Conservation (phyloP, 2,329 filamentous ascomycete species). For the Zasmidium citrigriseum region DNA sequence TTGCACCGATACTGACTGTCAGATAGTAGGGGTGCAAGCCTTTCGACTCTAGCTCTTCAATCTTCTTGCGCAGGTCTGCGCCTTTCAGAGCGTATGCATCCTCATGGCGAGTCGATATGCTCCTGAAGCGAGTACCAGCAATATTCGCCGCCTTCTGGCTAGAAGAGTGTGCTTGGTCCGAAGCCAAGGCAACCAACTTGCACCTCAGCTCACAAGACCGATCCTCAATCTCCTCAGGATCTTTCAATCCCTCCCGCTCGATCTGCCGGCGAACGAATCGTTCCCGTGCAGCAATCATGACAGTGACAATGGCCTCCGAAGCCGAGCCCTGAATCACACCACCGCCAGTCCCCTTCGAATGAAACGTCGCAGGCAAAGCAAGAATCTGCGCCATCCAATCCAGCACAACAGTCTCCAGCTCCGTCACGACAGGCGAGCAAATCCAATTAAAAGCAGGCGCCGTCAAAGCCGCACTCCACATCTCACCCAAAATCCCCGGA, state of each 20-base stretch:
- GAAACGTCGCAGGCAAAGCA: conserved; percentile 70
- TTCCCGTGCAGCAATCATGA: conserved; percentile 85
- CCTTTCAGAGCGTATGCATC: conserved; percentile 73
- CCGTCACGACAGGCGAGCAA: conserved; percentile 86
- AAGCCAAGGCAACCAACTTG: conserved; percentile 77
- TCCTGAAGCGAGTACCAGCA: conserved; percentile 77
- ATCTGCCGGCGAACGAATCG: conserved; percentile 67
- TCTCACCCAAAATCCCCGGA: conserved; percentile 84
- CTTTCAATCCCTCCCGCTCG: conserved; percentile 46
- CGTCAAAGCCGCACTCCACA: conserved; percentile 87
- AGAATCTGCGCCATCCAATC: conserved; percentile 86
- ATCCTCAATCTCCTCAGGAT: conserved; percentile 65
- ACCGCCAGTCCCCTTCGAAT: conserved; percentile 74
- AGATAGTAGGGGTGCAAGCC: conserved; percentile 85
- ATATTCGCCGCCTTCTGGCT: conserved; percentile 87
- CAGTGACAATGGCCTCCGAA: conserved; percentile 81
- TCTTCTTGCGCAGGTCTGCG: conserved; percentile 57
- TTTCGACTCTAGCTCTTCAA: conserved; percentile 66
- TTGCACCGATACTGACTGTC: conserved; percentile 81
- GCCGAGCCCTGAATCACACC: conserved; percentile 95
- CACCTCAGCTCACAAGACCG: conserved; percentile 66
- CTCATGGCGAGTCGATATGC: conserved; percentile 63
- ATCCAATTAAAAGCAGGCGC: conserved; percentile 97
- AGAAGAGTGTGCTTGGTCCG: conserved; percentile 76
- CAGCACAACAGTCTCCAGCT: conserved; percentile 88